Base-by-base conservation (phyloP, 1,284 basidiomycete species). In the Veloporphyrellus conicus region DNA sequence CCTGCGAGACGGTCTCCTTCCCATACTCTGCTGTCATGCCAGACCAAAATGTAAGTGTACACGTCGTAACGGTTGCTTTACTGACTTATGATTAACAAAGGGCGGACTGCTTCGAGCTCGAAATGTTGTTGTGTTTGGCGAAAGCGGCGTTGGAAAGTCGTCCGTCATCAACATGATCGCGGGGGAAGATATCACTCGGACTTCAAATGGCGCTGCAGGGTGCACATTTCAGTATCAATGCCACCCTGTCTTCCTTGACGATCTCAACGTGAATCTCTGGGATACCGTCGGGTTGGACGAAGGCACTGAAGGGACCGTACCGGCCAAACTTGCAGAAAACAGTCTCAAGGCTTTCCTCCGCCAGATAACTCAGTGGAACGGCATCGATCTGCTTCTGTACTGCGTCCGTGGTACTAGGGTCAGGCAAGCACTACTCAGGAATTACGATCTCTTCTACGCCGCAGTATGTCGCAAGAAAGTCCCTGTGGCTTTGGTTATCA, bases 381-480 rank as follows among this genome's bases (percentile, higher is more conserved):
- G 66, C 14, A 49, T 68, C 29, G 55, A 66, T 41, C 54, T 68
- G 10, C 66, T 68, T 35, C 14, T 69, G 20, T 68, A 64, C 42
- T 68, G 65, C 53, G 50, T 70, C 16, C 65, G 64, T 14, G 67
- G 57, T 22, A 55, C 58, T 18, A 50, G 66, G 33, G 56, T 67
- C 43, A 62, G 63, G 44, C 54, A 54, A 22, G 53, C 56, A 6
- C 31, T 59, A 6, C 43, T 56, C 22, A 54, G 48, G 28, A 68
- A 68, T 46, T 69, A 68, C 48, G 55, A 60, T n/a, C 42, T 67
- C 18, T 64, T 69, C 52, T 59, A 64, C 29, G 52, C 55, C 6
- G 53, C 55, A 7, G 50, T 65, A 43, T 66, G 59, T 38, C 45
- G 58, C 58, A 54, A 54, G 55, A 61, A 54, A 44, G 61, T 68